Evolutionary conservation across 768 basidiomycete species (phyloP).

Genomic region (Astraeus odoratus): DNA sequence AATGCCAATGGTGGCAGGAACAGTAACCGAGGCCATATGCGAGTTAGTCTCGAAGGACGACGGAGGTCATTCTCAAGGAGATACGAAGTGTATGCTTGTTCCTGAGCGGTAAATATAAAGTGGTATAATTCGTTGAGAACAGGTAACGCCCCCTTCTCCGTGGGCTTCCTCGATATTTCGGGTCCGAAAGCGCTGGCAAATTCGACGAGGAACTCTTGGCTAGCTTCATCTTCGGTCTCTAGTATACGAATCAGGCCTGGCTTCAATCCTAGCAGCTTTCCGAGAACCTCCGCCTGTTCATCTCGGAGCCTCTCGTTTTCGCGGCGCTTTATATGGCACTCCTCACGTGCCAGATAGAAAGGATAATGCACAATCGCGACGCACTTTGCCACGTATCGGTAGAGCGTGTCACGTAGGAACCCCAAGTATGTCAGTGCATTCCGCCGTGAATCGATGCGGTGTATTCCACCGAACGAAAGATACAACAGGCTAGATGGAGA

Average conservation of each 20-base stretch:
- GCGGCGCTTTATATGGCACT: constrained; percentile 54
- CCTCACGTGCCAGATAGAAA: constrained; percentile 55
- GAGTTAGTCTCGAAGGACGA: constrained; percentile 62
- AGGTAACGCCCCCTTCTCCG: constrained; percentile 8
- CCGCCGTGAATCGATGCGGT: constrained; percentile 1
- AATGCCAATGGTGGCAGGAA: constrained; percentile 64
- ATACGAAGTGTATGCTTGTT: constrained; percentile 22
- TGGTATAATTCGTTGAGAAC: constrained; percentile 14
- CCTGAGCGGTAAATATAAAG: constrained; percentile 20
- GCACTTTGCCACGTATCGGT: constrained; percentile 9
- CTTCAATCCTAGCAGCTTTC: constrained; percentile 51
- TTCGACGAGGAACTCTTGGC: constrained; percentile 14
- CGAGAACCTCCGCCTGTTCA: constrained; percentile 60
- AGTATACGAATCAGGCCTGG: constrained; percentile 34
- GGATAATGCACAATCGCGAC: constrained; percentile 36
- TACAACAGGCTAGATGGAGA: constrained; percentile 19
- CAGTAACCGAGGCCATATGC: constrained; percentile 78
- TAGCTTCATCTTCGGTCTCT: constrained; percentile 4
- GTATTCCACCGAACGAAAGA: constrained; percentile 8
- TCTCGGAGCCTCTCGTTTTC: constrained; percentile 60
- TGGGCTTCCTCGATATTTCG: constrained; percentile 10
- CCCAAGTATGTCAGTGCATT: constrained; percentile 8
- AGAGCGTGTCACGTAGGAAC: constrained; percentile 6
- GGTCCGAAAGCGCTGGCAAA: constrained; percentile 16
- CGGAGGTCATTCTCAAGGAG: constrained; percentile 36